Percentiles rank a stretch among this genome's conserved stretches.
These are phyloP conservation scores for Corymbia calophylla DNA, from an alignment of 441 rosid species.

Conservation along the genomic window DNA sequence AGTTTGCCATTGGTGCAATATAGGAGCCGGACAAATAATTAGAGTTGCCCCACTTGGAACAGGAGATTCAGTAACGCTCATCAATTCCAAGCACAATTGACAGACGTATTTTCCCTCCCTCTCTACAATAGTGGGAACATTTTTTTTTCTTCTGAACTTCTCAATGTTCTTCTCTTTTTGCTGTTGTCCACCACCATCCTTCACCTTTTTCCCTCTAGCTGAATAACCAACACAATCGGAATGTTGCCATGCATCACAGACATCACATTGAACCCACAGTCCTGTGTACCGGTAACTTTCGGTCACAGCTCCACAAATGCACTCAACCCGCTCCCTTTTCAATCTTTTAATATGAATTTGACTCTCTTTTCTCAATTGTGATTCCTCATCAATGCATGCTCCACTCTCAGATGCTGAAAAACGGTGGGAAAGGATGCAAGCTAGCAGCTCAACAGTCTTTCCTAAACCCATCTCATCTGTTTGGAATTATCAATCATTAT, in stretches of 20 bases:
- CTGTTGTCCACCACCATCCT: conserved; percentile 31
- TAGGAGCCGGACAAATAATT: conserved; percentile 93
- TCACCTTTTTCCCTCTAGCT: conserved; percentile 36
- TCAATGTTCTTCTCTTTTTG: background rate
- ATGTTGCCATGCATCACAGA: conserved; percentile 99
- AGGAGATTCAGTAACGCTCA: conserved; percentile 70
- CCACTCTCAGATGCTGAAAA: conserved; percentile 43
- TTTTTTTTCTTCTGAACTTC: conserved; percentile 43
- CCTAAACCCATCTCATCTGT: conserved; percentile 99
- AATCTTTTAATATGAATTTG: conserved; percentile 45
- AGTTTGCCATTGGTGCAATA: conserved; percentile 91
- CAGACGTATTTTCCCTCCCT: conserved; percentile 81
- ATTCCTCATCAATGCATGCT: conserved; percentile 10
- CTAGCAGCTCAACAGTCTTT: conserved; percentile 95
- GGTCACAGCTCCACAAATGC: conserved; percentile 94
- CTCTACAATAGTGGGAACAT: conserved; percentile 33
- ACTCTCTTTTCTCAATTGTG: conserved; percentile 24
- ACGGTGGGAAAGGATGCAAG: conserved; percentile 73
- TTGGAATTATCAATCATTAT: conserved; percentile 16
- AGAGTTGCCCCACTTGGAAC: conserved; percentile 87
- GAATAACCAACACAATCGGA: conserved; percentile 96
- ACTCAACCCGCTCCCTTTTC: conserved; percentile 92
- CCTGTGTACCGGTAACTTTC: conserved; percentile 76
- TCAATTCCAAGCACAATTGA: conserved; percentile 71
- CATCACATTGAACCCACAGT: conserved; percentile 95